Evolutionary conservation across 164 flowering plant species (phyloP), one percentile per base, ranked within the genome.

Genomic region (Tinospora cordifolia): DNA sequence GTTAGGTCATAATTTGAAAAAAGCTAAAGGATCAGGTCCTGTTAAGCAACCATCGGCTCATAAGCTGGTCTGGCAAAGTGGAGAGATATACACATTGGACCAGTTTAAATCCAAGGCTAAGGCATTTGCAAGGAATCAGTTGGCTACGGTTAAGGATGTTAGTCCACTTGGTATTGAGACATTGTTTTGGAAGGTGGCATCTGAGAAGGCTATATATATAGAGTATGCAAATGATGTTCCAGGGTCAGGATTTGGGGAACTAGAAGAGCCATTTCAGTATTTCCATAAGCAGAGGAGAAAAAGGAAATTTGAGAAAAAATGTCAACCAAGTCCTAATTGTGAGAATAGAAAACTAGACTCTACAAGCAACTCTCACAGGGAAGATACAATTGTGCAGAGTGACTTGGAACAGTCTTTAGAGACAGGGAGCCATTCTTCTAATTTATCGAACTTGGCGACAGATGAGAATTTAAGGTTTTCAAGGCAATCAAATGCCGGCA

Each of bases 201-300:
- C 82, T 17, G 97, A 95, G 74, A 90, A 95, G 79, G 92, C 97
- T 15, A 83, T 95, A 58, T 87, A 88, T 79, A 72, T 95, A 11
- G 99, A 95, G 75, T 95, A 95, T 83, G 99, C 99, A 15, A 95
- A 95, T 79, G 98, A 95, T 81, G 96, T 95, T 59, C 99, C 98
- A 8, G 99, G 98, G 5, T 91, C 99, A 25, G 96, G 83, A 67
- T 95, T 95, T 79, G 90, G 89, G 11, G 97, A 88, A 60, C 94
- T 96, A 0, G 87, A 84, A 67, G 89, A 84, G 19, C 77, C 81
- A 19, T 79, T 82, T 74, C 80, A 71, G n/a, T 81, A 82, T 79
- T 81, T 85, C 54, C 77, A 68, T 68, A 83, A 76, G 57, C 74
- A 83, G 63, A 76, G 79, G 71, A 84, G 87, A 75, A 87, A 75